Base-by-base conservation (phyloP, 371 early-diverging fungal species). In the Mortierella sp. region DNA sequence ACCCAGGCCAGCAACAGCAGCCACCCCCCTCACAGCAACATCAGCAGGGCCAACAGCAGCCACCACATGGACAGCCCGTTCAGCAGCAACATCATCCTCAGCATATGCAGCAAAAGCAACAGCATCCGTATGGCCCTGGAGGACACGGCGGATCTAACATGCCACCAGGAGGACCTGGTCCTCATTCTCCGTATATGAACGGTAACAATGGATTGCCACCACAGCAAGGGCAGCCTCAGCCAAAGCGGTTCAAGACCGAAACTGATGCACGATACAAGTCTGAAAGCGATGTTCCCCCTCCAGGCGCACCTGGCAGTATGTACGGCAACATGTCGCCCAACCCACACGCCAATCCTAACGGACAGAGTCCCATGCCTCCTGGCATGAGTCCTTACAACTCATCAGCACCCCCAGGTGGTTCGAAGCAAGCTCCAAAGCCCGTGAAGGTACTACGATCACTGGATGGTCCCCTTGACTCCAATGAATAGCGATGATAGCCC, bases 261-360 rank as follows among this genome's bases (percentile, higher is more conserved):
- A 58, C 46, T 10, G 67, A 73, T 40, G 74, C 57, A 7, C 63
- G 74, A 16, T 67, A 57, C 62, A 76, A 76, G 60, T 45, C 64
- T 1, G 77, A 76, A 39, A 55, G 59, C 13, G 77, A 76, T 19
- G 45, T 57, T 45, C 69, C 65, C 14, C 77, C 77, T 8, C 77
- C 69, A 43, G 69, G 69, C 9, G 54, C 69, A 0, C 64, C 76
- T 6, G 69, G 76, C n/a, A 68, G 21, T 45, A 65, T 76, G 69
- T 76, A 76, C 29, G 77, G 77, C 39, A 76, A 76, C 40, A 69
- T 76, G 77, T 76, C 77, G 25, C 77, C 77, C 17, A 76, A 65
- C n/a, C 66, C 61, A 27, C 76, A 76, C 27, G 57, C 60, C 22
- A 57, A 51, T 37, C 57, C 70, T 24, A 69, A 64, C 31, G 77